These are phyloP conservation scores for Pyrenula massariospora DNA, from an alignment of 495 filamentous ascomycete genomes.

Conservation along the genomic window DNA sequence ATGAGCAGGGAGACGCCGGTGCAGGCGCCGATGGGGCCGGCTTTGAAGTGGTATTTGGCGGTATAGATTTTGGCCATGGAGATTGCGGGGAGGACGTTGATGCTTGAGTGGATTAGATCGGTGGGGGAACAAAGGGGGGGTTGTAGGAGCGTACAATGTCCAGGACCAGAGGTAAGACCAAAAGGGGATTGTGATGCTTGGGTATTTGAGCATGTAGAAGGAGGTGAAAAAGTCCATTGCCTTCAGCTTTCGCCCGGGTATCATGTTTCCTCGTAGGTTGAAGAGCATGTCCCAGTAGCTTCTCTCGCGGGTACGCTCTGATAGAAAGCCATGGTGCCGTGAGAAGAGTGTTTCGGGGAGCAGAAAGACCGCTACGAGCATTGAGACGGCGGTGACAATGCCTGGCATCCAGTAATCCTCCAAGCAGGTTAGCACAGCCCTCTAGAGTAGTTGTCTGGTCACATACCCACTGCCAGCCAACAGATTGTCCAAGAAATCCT, in stretches of 20 bases:
- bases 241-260: conserved; percentile 7
- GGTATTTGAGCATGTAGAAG: conserved; percentile 16
- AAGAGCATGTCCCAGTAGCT: conserved; percentile 11
- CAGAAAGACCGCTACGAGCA: conserved; percentile 10
- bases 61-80: conserved; percentile 16
- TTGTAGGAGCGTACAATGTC: conserved; percentile 13
- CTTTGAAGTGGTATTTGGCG: conserved; percentile 17
- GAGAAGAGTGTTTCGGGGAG: conserved; percentile 21
- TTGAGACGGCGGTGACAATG: conserved; percentile 8
- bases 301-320: conserved; percentile 3
- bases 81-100: conserved; percentile 9
- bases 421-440: neutral
- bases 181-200: conserved; percentile 14
- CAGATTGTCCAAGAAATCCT: conserved; percentile 11
- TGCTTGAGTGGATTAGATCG: conserved; percentile 15
- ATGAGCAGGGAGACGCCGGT: conserved; percentile 16
- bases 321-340: conserved; percentile 1
- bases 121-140: conserved; percentile 13
- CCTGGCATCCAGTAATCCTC: conserved; percentile 13
- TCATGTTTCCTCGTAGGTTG: conserved; percentile 10
- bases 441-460: neutral
- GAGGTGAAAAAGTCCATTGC: conserved; percentile 12
- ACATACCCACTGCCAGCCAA: conserved; percentile 13
- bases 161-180: conserved; percentile 12
- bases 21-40: conserved; percentile 16